Percentiles rank a stretch among this genome's conserved stretches.
phyloP scores from a whole-genome alignment of 2,329 filamentous ascomycete genomes.

The Colletotrichum caudatum region DNA sequence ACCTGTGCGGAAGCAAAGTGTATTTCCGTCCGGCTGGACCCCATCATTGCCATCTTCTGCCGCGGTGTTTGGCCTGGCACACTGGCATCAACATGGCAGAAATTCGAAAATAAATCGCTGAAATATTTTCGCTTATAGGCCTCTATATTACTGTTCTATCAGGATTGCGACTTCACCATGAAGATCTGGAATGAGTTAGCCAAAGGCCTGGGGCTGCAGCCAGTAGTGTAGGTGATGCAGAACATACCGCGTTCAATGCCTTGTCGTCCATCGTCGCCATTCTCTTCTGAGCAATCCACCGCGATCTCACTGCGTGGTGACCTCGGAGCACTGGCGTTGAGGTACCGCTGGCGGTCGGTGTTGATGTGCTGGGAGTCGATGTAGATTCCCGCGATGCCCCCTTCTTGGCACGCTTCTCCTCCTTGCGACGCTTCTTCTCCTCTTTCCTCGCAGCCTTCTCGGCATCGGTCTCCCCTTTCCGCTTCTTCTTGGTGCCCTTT shows the following conservation, averaged over 20 bases:
- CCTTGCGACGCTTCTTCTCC: conserved; percentile 58
- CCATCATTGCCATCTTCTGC: neutral
- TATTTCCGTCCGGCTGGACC: neutral
- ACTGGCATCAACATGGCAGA: neutral
- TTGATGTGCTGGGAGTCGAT: conserved; percentile 51
- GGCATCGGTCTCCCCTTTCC: conserved; percentile 45
- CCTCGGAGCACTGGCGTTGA: conserved; percentile 61
- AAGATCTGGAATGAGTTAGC: conserved; percentile 66
- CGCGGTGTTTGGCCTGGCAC: neutral
- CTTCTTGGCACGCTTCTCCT: conserved; percentile 56
- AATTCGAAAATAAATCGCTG: neutral
- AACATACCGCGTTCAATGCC: conserved; percentile 84
- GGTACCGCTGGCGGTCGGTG: conserved; percentile 57
- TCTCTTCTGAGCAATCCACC: conserved; percentile 90
- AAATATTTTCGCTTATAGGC: neutral
- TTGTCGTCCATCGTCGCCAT: conserved; percentile 84
- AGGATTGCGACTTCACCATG: conserved; percentile 68
- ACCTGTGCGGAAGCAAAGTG: neutral
- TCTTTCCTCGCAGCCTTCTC: conserved; percentile 64
- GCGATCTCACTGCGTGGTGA: conserved; percentile 80
- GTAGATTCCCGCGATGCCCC: conserved; percentile 46
- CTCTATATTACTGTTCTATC: conserved; percentile 16
- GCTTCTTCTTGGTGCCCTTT: conserved; percentile 50
- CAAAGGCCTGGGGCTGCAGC: neutral
- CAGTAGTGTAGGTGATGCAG: neutral